Percentiles rank a stretch among this genome's conserved stretches.
Conservation (phyloP, 306 rosid genomes). For the Cucurbita maxima region DNA sequence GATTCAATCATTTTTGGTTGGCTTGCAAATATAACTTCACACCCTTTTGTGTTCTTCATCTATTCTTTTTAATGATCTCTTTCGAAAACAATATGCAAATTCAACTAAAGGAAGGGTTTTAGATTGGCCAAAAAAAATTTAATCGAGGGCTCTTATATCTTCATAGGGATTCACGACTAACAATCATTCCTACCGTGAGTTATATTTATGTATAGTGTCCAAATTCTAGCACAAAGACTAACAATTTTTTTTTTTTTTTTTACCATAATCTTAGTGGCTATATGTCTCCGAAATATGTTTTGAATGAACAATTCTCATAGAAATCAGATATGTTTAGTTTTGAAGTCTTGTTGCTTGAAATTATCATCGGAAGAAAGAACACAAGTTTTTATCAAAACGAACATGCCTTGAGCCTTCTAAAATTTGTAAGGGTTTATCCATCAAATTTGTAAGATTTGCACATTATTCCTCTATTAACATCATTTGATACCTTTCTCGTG, state of each 20-base stretch:
- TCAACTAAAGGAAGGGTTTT: background rate
- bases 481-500: background rate
- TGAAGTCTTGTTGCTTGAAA: background rate
- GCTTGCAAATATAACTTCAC: background rate
- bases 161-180: slow-evolving; percentile 38
- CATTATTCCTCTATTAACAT: background rate
- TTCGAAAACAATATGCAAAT: background rate
- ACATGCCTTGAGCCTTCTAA: background rate
- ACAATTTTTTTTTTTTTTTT: background rate
- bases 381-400: background rate
- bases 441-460: background rate
- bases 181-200: slow-evolving; percentile 26
- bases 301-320: background rate
- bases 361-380: slow-evolving; percentile 1
- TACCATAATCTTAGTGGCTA: background rate
- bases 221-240: background rate
- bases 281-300: background rate
- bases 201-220: background rate
- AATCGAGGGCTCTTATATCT: slow-evolving; percentile 37
- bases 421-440: background rate
- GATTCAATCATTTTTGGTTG: slow-evolving; percentile 20
- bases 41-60: background rate
- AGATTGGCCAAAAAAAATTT: slow-evolving; percentile 27
- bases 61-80: background rate
- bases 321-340: background rate